Percentiles rank a stretch among this genome's conserved stretches.
These are phyloP conservation scores for Raddia guianensis DNA, from an alignment of 176 grass and related monocot genomes.

Conservation along the genomic window DNA sequence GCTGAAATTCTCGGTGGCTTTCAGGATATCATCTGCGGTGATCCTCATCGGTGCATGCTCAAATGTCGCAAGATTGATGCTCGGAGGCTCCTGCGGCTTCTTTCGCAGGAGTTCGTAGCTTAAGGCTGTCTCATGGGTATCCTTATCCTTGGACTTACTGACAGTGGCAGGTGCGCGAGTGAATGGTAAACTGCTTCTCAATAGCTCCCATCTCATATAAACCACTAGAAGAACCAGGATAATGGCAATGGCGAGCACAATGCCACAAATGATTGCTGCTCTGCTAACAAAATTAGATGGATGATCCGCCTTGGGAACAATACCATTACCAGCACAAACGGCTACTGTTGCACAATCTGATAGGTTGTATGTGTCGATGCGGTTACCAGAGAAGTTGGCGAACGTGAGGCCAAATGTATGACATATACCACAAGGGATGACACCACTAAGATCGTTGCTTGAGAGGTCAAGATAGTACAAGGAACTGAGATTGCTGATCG, in stretches of 20 bases:
- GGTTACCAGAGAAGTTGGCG: constrained; percentile 77
- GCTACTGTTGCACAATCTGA: constrained; percentile 47
- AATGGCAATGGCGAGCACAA: constrained; percentile 30
- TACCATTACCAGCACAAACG: constrained; percentile 38
- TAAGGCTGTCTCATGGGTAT: constrained; percentile 43
- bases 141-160: constrained; percentile 30
- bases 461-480: constrained; percentile 86
- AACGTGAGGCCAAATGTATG: constrained; percentile 51
- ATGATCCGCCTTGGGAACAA: constrained; percentile 32
- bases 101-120: constrained; percentile 58
- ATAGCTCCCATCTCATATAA: constrained; percentile 48
- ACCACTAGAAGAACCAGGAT: constrained; percentile 47
- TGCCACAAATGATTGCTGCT: constrained; percentile 36
- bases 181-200: constrained; percentile 34
- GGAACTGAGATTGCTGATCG: constrained; percentile 52
- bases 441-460: constrained; percentile 62
- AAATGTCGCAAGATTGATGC: constrained; percentile 84
- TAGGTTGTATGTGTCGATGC: constrained; percentile 39
- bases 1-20: constrained; percentile 77
- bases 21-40: constrained; percentile 62
- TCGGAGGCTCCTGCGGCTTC: constrained; percentile 60
- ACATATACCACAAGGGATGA: constrained; percentile 72
- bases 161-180: constrained; percentile 26
- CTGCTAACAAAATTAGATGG: constrained; percentile 33
- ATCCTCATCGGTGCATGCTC: constrained; percentile 66